Evolutionary conservation across 2,329 filamentous ascomycete species (phyloP), one percentile per base, ranked within the genome.

Genomic region (Colletotrichum sidae): DNA sequence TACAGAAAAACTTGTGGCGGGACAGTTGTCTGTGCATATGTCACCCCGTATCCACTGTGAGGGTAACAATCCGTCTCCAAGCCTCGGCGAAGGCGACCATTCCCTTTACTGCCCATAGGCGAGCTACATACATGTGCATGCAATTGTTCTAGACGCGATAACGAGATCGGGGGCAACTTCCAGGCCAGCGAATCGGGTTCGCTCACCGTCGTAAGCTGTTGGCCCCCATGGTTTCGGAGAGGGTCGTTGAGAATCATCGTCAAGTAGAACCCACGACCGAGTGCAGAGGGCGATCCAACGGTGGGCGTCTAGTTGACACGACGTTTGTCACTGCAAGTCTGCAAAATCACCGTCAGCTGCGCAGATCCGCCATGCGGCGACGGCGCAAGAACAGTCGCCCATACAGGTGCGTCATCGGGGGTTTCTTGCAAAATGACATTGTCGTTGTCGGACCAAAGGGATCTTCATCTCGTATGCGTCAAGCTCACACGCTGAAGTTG

Each of bases 1-100:
- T 37, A 65, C 62, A 53, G 51, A 51, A 37, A 52, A 46, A n/a
- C 42, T 44, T 39, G 35, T 58, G 39, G 37, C 41, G 46, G 52
- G 58, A 47, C 39, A 55, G 35, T 42, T 35, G 46, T 52, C 58
- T 55, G 51, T 55, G 57, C 62, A 62, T 56, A 51, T 65, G 51
- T 15, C 41, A 56, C 46, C 37, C 52, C 52, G 52, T 62, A 25
- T 41, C 42, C 15, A 45, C 42, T 34, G 44, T 13, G 13, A 37
- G 55, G 39, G 54, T 15, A 45, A 49, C 35, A 35, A 39, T 55
- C 25, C 34, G 11, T 45, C 50, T 65, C 50, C 38, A 42, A 60
- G 61, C 49, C 25, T 46, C 49, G 41, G 37, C 37, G 35, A 45
- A 38, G 42, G 47, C 35, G 37, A 34, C 50, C 51, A 15, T 17